Evolutionary conservation across 2,329 filamentous ascomycete genomes (phyloP), one percentile per base, ranked within the genome.

Genomic region (Byssochlamys sp.): DNA sequence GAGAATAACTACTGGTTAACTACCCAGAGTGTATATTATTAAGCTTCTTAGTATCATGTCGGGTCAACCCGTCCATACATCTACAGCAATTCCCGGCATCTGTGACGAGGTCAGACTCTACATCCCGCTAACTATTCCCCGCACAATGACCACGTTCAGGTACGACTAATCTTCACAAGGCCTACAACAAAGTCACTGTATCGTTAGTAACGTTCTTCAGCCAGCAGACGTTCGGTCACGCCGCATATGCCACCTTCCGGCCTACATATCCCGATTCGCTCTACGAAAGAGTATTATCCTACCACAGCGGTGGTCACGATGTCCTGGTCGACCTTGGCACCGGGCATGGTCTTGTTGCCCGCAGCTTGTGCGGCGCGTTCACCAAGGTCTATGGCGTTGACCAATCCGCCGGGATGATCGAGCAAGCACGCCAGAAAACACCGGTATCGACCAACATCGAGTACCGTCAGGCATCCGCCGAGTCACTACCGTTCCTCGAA

Each of bases 381-480:
- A 9, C 25, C 10, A 12, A 48, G 1, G 33, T 58, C n/a, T 33
- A 51, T 24, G 57, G 39, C 24, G 54, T 58, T 45, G 60, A 61
- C 50, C 60, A 58, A 25, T 61, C 60, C 4, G 48, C 27, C 6
- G 58, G 58, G 19, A 61, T 61, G 60, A 68, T 76, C 53, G 62
- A 64, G 39, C 67, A 74, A 59, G 73, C 74, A 0, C 52, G 58
- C 9, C 31, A 55, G 24, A 50, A 61, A 5, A 63, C 68, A 2
- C 19, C 57, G 3, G 50, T 10, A 1, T 52, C 53, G 3, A 19
- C 71, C 4, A 80, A 80, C 53, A 75, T 85, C 56, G 68, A 70
- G 0, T 84, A 82, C 63, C 74, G 69, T 1, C 73, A 79, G 59
- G 79, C 77, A 4, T 69, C 71, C 1, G 81, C 82, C 0, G 84